These are phyloP conservation scores for Mixia osmundae DNA, from an alignment of 1,284 basidiomycete species.

Conservation along the genomic window DNA sequence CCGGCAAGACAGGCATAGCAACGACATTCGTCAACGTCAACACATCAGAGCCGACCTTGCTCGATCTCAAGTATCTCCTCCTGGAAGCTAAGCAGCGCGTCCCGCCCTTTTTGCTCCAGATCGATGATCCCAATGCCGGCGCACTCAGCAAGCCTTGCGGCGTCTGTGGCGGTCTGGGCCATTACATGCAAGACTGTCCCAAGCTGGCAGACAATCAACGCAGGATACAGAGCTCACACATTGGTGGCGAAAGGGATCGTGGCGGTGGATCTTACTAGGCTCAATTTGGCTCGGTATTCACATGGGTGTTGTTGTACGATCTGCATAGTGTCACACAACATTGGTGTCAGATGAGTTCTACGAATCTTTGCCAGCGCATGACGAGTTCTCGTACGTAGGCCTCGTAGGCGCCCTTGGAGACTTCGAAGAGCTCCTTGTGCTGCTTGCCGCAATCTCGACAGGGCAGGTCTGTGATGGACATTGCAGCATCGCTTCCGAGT, in stretches of 20 bases:
- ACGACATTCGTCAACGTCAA: constrained; percentile 99
- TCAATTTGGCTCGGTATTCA: too few relatives aligned
- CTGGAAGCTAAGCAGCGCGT: constrained; percentile 97
- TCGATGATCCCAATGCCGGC: constrained; percentile 71
- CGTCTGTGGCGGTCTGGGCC: constrained; percentile 94
- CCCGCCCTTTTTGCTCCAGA: constrained; percentile 73
- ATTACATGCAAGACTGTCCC: constrained; percentile 78
- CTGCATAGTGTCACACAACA: constrained; percentile 21
- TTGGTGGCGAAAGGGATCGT: too few relatives aligned
- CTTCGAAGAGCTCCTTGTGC: constrained; percentile 15
- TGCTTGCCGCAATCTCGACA: constrained; percentile 13
- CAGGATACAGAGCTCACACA: too few relatives aligned
- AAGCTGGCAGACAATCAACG: constrained; percentile 86
- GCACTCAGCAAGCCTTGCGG: constrained; percentile 55
- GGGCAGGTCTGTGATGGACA: too few relatives aligned
- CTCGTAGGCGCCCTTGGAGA: constrained; percentile 9
- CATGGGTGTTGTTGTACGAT: too few relatives aligned
- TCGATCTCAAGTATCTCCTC: constrained; percentile 89
- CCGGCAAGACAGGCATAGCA: constrained; percentile 95
- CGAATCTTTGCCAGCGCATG: constrained; percentile 12
- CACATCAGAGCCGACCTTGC: constrained; percentile 76
- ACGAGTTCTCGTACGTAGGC: constrained; percentile 10
- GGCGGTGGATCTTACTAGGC: too few relatives aligned
- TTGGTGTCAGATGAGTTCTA: constrained; percentile 1
- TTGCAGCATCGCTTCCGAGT: background rate